Conservation (phyloP, 1,284 basidiomycete genomes). For the Gomphus bonarii region DNA sequence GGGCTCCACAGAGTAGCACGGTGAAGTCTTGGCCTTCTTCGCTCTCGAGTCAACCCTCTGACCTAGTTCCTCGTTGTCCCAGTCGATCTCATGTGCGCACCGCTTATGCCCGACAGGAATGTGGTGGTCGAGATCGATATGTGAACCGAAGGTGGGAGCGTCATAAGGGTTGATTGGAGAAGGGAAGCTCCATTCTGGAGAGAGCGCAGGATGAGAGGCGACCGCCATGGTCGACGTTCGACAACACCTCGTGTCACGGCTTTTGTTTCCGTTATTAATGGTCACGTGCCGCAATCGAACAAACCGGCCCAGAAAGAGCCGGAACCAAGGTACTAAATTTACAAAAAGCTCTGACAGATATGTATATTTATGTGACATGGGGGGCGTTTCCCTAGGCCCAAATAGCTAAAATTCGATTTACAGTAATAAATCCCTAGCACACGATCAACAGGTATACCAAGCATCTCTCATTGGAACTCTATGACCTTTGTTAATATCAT, state of each 20-base stretch:
- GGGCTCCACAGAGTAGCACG: not conserved
- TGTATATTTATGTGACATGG: too few species aligned
- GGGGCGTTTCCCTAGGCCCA: too few species aligned
- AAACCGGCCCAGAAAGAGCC: not conserved
- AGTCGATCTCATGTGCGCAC: not conserved
- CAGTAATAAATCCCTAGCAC: too few species aligned
- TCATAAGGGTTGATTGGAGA: not conserved
- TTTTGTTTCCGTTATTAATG: not conserved
- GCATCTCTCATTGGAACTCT: too few species aligned
- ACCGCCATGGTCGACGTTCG: not conserved
- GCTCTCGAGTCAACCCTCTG: not conserved
- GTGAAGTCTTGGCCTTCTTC: not conserved
- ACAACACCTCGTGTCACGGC: not conserved
- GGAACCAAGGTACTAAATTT: too few species aligned
- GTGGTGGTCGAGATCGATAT: not conserved
- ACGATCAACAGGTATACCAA: too few species aligned
- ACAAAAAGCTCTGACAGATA: too few species aligned
- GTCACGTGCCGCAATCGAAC: not conserved
- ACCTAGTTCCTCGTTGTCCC: not conserved
- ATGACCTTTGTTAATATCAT: too few species aligned
- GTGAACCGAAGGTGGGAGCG: not conserved
- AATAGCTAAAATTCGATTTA: too few species aligned
- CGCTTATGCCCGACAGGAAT: not conserved
- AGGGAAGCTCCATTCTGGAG: not conserved
- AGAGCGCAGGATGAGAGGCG: not conserved